Conservation (phyloP, 2,329 filamentous ascomycete species). For the Paraphoma chrysanthemicola region DNA sequence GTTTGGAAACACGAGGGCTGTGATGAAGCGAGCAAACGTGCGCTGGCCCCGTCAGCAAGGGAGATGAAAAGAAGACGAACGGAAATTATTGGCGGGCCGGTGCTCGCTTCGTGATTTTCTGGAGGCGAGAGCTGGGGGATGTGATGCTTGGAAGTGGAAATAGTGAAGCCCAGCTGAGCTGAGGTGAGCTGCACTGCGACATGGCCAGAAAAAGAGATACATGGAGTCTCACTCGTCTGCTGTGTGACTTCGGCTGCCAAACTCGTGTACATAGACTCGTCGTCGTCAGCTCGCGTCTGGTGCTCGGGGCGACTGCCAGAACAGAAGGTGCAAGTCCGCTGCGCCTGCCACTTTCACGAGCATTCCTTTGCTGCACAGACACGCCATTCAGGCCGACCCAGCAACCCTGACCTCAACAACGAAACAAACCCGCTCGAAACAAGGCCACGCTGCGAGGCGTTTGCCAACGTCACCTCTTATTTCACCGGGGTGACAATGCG, state of each 20-base stretch:
- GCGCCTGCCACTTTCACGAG: not conserved
- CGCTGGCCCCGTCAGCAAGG: not conserved
- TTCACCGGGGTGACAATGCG: constrained; percentile 1
- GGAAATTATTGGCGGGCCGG: not conserved
- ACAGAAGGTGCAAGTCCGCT: not conserved
- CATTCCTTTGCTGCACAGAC: not conserved
- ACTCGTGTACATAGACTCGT: not conserved
- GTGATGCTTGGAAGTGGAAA: not conserved
- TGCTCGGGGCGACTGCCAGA: constrained; percentile 8
- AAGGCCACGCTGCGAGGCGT: constrained; percentile 3
- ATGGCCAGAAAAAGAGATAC: not conserved
- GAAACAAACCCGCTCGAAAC: constrained; percentile 2
- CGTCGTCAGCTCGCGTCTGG: constrained; percentile 5
- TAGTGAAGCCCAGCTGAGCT: not conserved
- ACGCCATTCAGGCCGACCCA: not conserved
- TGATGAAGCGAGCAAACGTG: not conserved
- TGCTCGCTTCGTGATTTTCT: not conserved
- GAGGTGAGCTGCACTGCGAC: not conserved
- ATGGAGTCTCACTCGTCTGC: not conserved
- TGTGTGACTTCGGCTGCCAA: not conserved
- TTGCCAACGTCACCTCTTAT: constrained; percentile 8
- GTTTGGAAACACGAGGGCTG: constrained; percentile 6
- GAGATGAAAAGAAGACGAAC: not conserved
- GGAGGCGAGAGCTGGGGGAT: not conserved
- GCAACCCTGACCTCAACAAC: not conserved